Evolutionary conservation across 257 asterid genomes (phyloP), one percentile per base, ranked within the genome.

Genomic region (Salvia hispanica): DNA sequence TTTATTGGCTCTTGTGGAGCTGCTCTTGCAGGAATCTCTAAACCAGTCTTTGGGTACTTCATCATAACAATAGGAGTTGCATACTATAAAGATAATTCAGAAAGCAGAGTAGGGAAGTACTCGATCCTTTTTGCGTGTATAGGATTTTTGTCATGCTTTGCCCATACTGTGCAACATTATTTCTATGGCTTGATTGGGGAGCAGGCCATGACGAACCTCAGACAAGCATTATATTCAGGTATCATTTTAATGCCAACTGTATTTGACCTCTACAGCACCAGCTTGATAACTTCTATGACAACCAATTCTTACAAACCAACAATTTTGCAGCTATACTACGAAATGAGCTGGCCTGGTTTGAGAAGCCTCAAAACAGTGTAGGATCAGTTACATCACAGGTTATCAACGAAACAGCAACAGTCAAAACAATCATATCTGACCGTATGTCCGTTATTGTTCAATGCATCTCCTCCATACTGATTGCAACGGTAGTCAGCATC

Each of bases 61-160:
- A 85, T 90, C 80, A 84, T 90, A 46, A 90, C 95, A 61, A 90
- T 90, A 76, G 95, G 97, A 80, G 94, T 88, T 51, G 90, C 88
- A 34, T 90, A 88, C 76, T 87, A 74, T 76, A 59, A 78, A 14
- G 31, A 72, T 45, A 64, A 87, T 62, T 63, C 94, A 28, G 69
- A 79, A 89, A 76, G 69, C 48, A 16, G 40, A 73, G 95, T 90
- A 44, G 91, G 86, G 66, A 56, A 45, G 74, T 86, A 82, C 76
- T 80, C 97, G 9, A 57, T 86, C 10, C 13, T 82, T 47, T 85
- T 90, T 72, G 71, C 91, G 14, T 70, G 83, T 51, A 78, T 90
- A 46, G 96, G 95, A 77, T 58, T 85, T 71, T 69, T 84, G 31
- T 79, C 95, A 12, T 76, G 85, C 68, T 84, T 90, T 18, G 91